These are phyloP conservation scores for Fusarium sp. DNA, from an alignment of 2,329 filamentous ascomycete species.

Conservation along the genomic window DNA sequence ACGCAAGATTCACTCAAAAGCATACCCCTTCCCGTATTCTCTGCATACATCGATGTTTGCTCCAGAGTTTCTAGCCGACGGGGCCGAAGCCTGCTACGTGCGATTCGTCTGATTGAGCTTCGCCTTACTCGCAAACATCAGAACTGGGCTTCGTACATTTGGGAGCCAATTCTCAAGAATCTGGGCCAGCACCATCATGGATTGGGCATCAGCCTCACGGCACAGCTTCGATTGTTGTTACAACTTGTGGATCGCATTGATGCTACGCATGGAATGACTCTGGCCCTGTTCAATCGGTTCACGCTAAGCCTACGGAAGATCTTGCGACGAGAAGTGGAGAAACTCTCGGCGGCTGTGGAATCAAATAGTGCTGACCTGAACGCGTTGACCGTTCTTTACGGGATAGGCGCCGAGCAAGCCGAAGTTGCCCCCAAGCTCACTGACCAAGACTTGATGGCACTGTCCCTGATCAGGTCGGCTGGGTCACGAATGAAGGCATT, in stretches of 20 bases:
- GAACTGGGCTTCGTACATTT: conserved; percentile 51
- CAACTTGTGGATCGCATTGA: conserved; percentile 51
- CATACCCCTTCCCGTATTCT: conserved; percentile 58
- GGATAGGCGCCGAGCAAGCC: conserved; percentile 27
- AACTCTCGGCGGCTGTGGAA: conserved; percentile 38
- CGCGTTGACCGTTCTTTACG: conserved; percentile 36
- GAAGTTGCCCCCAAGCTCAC: conserved; percentile 10
- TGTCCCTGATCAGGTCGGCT: conserved; percentile 41
- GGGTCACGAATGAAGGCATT: conserved; percentile 47
- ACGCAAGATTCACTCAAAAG: conserved; percentile 42
- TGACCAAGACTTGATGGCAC: conserved; percentile 8
- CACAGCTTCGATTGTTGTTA: conserved; percentile 52
- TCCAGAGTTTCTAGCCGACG: conserved; percentile 41
- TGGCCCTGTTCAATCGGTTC: conserved; percentile 45
- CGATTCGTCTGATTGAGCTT: conserved; percentile 49
- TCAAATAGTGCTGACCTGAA: conserved; percentile 25
- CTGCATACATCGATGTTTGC: conserved; percentile 63
- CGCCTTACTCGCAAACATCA: conserved; percentile 45
- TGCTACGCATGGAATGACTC: conserved; percentile 40
- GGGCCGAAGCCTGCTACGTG: conserved; percentile 50
- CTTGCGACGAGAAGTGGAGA: conserved; percentile 45
- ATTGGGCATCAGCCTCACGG: conserved; percentile 48
- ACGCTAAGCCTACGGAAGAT: conserved; percentile 47
- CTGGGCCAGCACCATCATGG: conserved; percentile 50
- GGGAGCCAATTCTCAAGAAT: conserved; percentile 54